phyloP scores from a whole-genome alignment of 108 stramenopile genomes.

The Fragilaria crotonensis region DNA sequence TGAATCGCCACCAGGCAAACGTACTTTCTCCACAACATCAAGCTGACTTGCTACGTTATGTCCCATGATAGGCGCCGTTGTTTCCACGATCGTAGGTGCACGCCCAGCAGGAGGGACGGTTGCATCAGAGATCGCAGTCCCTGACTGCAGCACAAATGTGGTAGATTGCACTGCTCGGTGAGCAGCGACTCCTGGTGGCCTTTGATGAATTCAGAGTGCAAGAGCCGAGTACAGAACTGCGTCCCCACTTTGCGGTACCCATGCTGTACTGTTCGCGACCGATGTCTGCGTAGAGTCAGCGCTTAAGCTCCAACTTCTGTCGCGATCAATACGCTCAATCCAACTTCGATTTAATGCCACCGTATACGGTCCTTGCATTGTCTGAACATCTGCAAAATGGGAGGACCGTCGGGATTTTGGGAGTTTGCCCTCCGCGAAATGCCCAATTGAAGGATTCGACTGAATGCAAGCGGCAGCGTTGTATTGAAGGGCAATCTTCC shows the following conservation, averaged over 20 bases:
- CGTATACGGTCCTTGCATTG: slow-evolving; percentile 11
- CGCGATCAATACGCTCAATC: slow-evolving; percentile 13
- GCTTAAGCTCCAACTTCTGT: not conserved
- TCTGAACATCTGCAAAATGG: not conserved
- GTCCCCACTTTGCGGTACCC: slow-evolving; percentile 54
- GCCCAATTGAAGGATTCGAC: not conserved
- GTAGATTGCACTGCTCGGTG: slow-evolving; percentile 22
- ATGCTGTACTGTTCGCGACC: not conserved
- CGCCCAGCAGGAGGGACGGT: not conserved
- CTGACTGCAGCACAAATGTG: slow-evolving; percentile 6
- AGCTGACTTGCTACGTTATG: not conserved
- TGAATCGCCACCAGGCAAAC: not conserved
- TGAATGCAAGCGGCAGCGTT: not conserved
- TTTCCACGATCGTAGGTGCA: not conserved
- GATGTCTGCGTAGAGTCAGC: not conserved
- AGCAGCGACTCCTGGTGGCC: slow-evolving; percentile 20
- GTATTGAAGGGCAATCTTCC: slow-evolving; percentile 1
- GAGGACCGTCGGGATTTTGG: slow-evolving; percentile 1
- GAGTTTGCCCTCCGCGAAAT: not conserved
- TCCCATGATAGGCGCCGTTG: not conserved
- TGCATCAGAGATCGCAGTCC: not conserved
- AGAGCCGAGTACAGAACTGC: slow-evolving; percentile 28
- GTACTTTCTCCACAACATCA: not conserved
- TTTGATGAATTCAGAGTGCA: slow-evolving; percentile 32
- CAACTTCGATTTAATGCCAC: slow-evolving; percentile 16